These are phyloP conservation scores for Apiospora kogelbergensis DNA, from an alignment of 2,329 filamentous ascomycete genomes.

Conservation along the genomic window DNA sequence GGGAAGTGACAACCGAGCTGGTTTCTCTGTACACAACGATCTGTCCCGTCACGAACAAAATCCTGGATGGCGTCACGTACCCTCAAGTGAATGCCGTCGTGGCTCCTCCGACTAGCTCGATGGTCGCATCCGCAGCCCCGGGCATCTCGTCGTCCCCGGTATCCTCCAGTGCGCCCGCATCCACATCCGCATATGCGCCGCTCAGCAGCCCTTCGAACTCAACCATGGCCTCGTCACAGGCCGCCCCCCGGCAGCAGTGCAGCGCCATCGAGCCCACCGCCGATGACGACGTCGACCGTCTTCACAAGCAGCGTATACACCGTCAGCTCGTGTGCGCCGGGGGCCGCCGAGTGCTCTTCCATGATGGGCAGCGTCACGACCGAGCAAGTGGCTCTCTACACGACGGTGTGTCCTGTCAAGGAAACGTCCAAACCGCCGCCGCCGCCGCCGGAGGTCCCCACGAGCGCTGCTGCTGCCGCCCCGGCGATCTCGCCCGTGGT, in stretches of 20 bases:
- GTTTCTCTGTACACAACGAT: conserved; percentile 31
- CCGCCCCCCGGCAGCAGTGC: conserved; percentile 13
- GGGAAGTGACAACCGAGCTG: conserved; percentile 29
- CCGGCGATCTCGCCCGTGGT: not conserved
- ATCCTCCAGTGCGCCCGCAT: not conserved
- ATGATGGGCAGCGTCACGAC: conserved; percentile 21
- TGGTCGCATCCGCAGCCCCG: not conserved
- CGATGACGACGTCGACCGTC: conserved; percentile 22
- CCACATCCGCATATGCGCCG: not conserved
- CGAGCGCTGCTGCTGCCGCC: not conserved
- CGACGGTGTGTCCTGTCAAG: conserved; percentile 27
- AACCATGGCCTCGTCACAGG: not conserved
- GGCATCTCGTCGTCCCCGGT: not conserved
- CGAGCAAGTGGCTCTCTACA: conserved; percentile 26
- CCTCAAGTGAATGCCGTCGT: not conserved
- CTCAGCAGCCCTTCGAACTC: not conserved
- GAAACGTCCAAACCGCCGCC: conserved; percentile 20
- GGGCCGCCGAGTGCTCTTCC: conserved; percentile 19
- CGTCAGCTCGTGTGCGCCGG: conserved; percentile 22
- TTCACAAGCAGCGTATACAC: conserved; percentile 24
- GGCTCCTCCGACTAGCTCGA: not conserved
- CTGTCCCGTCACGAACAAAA: conserved; percentile 23
- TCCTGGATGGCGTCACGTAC: conserved; percentile 14
- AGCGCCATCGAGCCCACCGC: conserved; percentile 14
- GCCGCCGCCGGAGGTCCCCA: conserved; percentile 6